A percentile compares a stretch with the other conserved stretches of the same genome.
Evolutionary conservation across 2,329 filamentous ascomycete species (phyloP).

Genomic region (Coccinonectria pachysandricola): DNA sequence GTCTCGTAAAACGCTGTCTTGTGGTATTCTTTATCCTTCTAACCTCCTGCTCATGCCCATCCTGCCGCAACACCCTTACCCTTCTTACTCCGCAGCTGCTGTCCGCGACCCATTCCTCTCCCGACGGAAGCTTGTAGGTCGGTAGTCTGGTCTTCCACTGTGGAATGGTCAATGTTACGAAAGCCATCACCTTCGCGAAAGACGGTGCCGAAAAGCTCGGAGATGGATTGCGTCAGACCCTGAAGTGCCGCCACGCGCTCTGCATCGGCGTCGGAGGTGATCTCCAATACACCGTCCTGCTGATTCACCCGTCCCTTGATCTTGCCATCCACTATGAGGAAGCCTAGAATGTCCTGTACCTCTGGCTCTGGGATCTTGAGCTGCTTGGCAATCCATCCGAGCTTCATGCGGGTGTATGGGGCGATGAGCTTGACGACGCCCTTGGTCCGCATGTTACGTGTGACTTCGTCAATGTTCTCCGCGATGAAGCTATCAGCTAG

Average conservation of each 20-base stretch:
- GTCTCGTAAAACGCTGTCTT: too few species aligned
- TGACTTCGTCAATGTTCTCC: conserved; percentile 98
- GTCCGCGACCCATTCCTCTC: conserved; percentile 4
- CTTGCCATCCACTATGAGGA: conserved; percentile 83
- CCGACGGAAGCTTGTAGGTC: conserved; percentile 17
- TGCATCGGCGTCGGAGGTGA: conserved; percentile 62
- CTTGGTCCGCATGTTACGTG: conserved; percentile 95
- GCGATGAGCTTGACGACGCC: conserved; percentile 87
- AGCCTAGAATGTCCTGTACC: conserved; percentile 91
- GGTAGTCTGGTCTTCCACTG: conserved; percentile 19
- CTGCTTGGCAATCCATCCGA: conserved; percentile 78
- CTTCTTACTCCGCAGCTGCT: conserved; percentile 12
- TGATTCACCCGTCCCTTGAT: conserved; percentile 85
- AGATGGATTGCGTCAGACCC: conserved; percentile 61
- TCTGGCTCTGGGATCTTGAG: conserved; percentile 78
- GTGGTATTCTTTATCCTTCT: conserved; percentile 1
- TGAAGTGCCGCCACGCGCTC: conserved; percentile 65
- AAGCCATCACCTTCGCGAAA: conserved; percentile 73
- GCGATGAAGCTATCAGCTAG: conserved; percentile 91
- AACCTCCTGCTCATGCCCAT: conserved; percentile 8
- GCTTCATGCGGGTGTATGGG: conserved; percentile 85
- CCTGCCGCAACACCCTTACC: conserved; percentile 7
- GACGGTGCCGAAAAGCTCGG: conserved; percentile 57
- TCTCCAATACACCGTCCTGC: conserved; percentile 71
- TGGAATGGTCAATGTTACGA: conserved; percentile 20